Percentiles rank a stretch among this genome's conserved stretches.
phyloP scores from a whole-genome alignment of 768 basidiomycete genomes.

The Leucosporidium yakuticum region DNA sequence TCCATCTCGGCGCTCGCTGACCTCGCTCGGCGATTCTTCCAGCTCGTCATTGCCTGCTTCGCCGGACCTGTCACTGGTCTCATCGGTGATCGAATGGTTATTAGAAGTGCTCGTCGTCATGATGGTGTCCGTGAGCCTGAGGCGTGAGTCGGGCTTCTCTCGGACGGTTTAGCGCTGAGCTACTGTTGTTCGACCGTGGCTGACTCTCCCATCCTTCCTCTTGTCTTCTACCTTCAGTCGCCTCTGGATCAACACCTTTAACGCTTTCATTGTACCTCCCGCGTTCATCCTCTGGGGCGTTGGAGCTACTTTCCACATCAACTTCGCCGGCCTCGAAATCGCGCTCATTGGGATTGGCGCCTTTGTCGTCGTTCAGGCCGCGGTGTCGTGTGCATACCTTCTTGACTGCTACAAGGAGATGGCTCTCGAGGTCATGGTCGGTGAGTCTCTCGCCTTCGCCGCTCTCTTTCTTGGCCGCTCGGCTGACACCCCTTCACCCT shows the following conservation, averaged over 20 bases:
- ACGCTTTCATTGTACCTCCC: background rate
- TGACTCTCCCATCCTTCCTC: no score
- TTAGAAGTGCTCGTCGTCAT: background rate
- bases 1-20: background rate
- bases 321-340: background rate
- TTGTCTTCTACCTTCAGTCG: background rate
- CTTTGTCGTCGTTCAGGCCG: background rate
- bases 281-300: slow-evolving; percentile 4
- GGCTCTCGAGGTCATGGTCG: background rate
- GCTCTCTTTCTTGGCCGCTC: background rate
- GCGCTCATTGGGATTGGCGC: background rate
- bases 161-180: background rate
- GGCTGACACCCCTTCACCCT: no score
- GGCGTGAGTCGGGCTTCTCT: background rate
- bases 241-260: slow-evolving; percentile 1
- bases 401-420: background rate
- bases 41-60: background rate
- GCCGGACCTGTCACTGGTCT: background rate
- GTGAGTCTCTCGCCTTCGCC: background rate
- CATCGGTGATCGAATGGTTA: background rate
- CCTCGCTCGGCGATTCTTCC: background rate
- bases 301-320: background rate
- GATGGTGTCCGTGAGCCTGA: background rate
- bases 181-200: no score
- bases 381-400: background rate